Base-by-base conservation (phyloP, 2,329 filamentous ascomycete species). In the Arthrobotrys pseudoclavata region DNA sequence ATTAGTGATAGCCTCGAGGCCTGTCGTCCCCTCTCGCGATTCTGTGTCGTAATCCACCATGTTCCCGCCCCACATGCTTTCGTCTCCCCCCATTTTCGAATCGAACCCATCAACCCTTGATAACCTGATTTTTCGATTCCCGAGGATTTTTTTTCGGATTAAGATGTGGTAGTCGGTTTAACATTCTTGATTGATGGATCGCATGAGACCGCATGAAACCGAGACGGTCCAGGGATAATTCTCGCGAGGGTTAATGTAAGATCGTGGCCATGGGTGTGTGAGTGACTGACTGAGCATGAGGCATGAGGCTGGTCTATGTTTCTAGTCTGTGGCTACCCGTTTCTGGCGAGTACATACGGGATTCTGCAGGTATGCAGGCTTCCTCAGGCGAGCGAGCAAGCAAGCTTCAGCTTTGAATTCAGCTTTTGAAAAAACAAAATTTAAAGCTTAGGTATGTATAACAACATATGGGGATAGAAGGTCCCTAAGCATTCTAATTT, bases 181-280 rank as follows among this genome's bases (percentile, higher is more conserved):
- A 57, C 74, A 77, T 77, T 77, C 74, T 70, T 68, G 67, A 77
- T 77, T 69, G 61, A 69, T 55, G 50, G 47, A 70, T 77, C 61
- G 74, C 74, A 77, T 71, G 67, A 71, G 71, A 69, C 66, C 71
- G 71, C 63, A 75, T 75, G 70, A 75, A 75, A 75, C 70, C 67
- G 67, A 75, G 63, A 64, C 29, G 53, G 47, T 13, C 63, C 60
- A 72, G 63, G 62, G 22, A 62, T 22, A 57, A 64, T 52, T 62
- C 60, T 57, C 63, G 48, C 48, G 40, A 53, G n/a, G 18, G 42
- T 18, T 45, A 45, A 18, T 7, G 42, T 45, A 45, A 45, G 42
- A 45, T 45, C 42, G 42, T 45, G 22, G 37, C 42, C 42, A 50
- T 24, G 55, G 34, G 29, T 29, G 26, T 31, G 15, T 22, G n/a